A percentile compares a stretch with the other conserved stretches of the same genome.
phyloP scores from a whole-genome alignment of 768 basidiomycete genomes.

The Clitopilus passeckerianus region DNA sequence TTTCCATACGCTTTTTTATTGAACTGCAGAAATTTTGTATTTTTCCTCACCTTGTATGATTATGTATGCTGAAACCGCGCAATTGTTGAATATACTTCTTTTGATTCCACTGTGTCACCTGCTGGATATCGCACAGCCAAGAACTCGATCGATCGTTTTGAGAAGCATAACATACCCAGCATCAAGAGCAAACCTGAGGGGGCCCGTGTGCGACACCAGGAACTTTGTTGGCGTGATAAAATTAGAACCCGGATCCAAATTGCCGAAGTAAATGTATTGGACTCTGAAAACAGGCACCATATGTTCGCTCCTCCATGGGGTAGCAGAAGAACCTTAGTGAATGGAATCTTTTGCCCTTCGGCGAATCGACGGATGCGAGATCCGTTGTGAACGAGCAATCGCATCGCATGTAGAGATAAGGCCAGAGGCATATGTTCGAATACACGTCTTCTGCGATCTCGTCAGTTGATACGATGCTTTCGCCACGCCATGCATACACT shows the following conservation, averaged over 20 bases:
- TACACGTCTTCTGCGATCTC: too few species aligned
- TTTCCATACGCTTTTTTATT: not conserved
- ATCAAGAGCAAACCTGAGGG: not conserved
- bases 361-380: not conserved
- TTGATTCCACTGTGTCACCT: not conserved
- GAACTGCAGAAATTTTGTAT: not conserved
- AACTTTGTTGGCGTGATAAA: not conserved
- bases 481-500: not conserved
- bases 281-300: not conserved
- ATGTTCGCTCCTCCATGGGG: not conserved
- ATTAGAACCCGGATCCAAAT: not conserved
- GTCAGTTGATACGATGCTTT: too few species aligned
- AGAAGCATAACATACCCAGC: not conserved
- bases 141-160: too few species aligned
- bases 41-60: not conserved
- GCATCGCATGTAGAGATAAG: not conserved
- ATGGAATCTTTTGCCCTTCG: not conserved
- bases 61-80: not conserved
- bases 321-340: not conserved
- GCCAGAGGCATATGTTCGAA: not conserved
- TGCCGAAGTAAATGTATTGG: not conserved
- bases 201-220: not conserved
- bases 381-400: not conserved
- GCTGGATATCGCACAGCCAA: too few species aligned
- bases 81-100: not conserved